Evolutionary conservation across 1,139 yeast species (phyloP), one percentile per base, ranked within the genome.

Genomic region (Zygoascus meyerae): DNA sequence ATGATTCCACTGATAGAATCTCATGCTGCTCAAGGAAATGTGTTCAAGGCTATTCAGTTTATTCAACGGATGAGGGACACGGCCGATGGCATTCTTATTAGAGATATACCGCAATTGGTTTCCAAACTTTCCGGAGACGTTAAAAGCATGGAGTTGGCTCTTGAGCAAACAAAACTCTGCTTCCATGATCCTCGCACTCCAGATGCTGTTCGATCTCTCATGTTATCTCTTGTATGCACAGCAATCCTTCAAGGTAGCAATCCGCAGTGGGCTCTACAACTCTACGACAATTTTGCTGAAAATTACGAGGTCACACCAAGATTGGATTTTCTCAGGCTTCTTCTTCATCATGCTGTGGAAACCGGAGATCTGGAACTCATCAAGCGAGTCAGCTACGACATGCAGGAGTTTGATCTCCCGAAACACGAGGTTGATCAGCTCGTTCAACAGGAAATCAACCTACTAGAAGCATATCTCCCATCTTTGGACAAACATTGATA

Each of bases 101-200:
- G 40, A 31, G 53, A 59, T 16, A 47, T 62, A 7, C 60, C 63
- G 4, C 48, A 45, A 17, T 44, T 59, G 10, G 43, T 58, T 2
- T 33, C 41, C 10, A 52, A 53, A 3, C 45, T 60, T 12, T 31
- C 42, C 11, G 26, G 30, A 3, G 34, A 41, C 9, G 29, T 29
- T 7, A 71, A 76, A 60, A 83, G 85, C 62, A 79, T 81, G 36
- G 68, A 75, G 52, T 77, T 71, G 59, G 78, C 84, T 55, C 72
- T 83, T 56, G 80, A 79, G 50, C 89, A 86, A n/a, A 58, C 51
- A 28, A 40, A 42, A 3, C 49, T 46, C 2, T 39, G 57, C 34
- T 33, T 49, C 21, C 26, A 38, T 14, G 55, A 55, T 11, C 40
- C 55, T 2, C 21, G 42, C 2, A 48, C 55, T 15, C 42, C 53